Base-by-base conservation (phyloP, 139 green algal species). In the Closterium sp. region DNA sequence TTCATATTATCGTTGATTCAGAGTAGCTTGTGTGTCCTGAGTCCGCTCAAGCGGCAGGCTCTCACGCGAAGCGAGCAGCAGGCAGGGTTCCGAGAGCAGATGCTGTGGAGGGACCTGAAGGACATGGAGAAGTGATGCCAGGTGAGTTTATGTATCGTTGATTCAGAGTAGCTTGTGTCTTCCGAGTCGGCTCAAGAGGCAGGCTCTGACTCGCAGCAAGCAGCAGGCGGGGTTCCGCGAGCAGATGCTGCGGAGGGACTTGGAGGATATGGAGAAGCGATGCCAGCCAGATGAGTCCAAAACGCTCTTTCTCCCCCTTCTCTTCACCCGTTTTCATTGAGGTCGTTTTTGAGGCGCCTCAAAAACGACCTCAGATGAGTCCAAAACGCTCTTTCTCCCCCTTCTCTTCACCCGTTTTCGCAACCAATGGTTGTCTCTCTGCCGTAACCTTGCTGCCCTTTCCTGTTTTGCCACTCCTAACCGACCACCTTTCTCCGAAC, bases 51-150 rank as follows among this genome's bases (percentile, higher is more conserved):
- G n/a, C n/a, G 38, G 7, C 38, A 50, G 38, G 38, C 38, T 50
- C 38, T 94, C 6, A 86, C 50, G 9, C 29, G 92, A 5, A 90
- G 31, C 32, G 92, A 92, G 89, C 73, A 94, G 92, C 89, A 92
- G 92, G 92, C 91, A 9, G 94, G 91, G 27, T 85, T 84, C 3
- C 38, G 91, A 4, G 94, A 96, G 86, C 92, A 96, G 9, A n/a
- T 88, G 30, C 86, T 95, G 27, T 29, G 89, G 34, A 19, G 86
- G 42, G 94, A 96, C 32, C 22, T 96, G 0, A 29, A 86, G 22
- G 91, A 94, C 4, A 70, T 92, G 73, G 93, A 96, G 87, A 89
- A 93, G 34, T 30, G 94, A 7, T 95, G 91, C 87, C 91, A 95
- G 93, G 89, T 94, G 38, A 50, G 38, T 50, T 50, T n/a, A n/a